Evolutionary conservation across 345 rosid genomes (phyloP).

Genomic region (Tarenaya hassleriana): DNA sequence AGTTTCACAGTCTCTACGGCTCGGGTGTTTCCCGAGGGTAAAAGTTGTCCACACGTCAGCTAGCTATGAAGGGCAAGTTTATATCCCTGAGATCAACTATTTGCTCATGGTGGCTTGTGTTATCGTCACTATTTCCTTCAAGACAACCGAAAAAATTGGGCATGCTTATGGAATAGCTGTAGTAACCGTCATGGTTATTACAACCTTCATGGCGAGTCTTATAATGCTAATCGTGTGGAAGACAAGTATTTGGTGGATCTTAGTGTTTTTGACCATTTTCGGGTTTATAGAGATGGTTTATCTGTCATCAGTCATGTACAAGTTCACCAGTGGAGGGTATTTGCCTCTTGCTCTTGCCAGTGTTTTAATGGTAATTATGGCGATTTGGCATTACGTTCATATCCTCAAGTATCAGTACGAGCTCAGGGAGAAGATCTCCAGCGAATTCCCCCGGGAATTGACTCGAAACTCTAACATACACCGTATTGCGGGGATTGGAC

Average conservation of each 20-base stretch:
- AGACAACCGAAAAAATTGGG: conserved; percentile 54
- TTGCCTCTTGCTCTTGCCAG: conserved; percentile 36
- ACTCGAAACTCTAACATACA: conserved; percentile 32
- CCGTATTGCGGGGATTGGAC: conserved; percentile 57
- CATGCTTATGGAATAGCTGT: conserved; percentile 75
- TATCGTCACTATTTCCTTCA: conserved; percentile 40
- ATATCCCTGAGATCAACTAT: too few relatives aligned
- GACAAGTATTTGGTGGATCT: too few relatives aligned
- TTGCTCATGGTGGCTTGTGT: too few relatives aligned
- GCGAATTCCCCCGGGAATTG: conserved; percentile 34
- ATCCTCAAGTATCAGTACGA: conserved; percentile 42
- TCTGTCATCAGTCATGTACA: conserved; percentile 37
- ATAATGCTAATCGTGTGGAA: too few relatives aligned
- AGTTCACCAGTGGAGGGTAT: conserved; percentile 45
- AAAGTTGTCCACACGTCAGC: too few relatives aligned
- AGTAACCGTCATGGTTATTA: conserved; percentile 56
- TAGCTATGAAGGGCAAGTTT: too few relatives aligned
- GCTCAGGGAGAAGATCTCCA: conserved; percentile 52
- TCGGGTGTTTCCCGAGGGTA: too few relatives aligned
- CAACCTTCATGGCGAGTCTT: conserved; percentile 51
- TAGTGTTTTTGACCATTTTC: too few relatives aligned
- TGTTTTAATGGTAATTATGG: conserved; percentile 38
- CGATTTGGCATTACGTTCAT: conserved; percentile 61
- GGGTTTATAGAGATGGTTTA: conserved; percentile 26
- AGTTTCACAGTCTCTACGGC: too few relatives aligned